These are phyloP conservation scores for Sugiyamaella xylanicola DNA, from an alignment of 1,139 yeast species.

Conservation along the genomic window DNA sequence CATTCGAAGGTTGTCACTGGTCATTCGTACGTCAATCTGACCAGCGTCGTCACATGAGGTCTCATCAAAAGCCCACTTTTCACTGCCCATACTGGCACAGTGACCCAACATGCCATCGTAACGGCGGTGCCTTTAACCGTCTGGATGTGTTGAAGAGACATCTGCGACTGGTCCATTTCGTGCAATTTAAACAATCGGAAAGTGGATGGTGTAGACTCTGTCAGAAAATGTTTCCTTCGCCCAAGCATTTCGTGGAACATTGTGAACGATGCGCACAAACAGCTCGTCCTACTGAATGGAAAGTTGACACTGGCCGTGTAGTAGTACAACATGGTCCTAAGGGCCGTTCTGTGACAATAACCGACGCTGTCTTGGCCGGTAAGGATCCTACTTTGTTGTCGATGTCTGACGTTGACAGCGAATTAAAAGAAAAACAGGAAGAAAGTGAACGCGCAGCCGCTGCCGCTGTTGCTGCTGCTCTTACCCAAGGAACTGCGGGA, in stretches of 20 bases:
- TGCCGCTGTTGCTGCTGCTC: slow-evolving; percentile 19
- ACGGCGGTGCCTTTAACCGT: slow-evolving; percentile 71
- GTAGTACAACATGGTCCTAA: slow-evolving; percentile 22
- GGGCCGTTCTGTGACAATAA: slow-evolving; percentile 27
- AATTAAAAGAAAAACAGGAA: slow-evolving; percentile 25
- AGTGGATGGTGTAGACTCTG: slow-evolving; percentile 70
- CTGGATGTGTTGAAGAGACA: slow-evolving; percentile 73
- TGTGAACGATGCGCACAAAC: slow-evolving; percentile 61
- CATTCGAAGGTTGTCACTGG: slow-evolving; percentile 61
- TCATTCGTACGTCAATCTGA: slow-evolving; percentile 68
- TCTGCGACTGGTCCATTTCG: slow-evolving; percentile 64
- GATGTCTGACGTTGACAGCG: slow-evolving; percentile 29
- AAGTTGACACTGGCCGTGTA: slow-evolving; percentile 36
- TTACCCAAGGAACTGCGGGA: not conserved
- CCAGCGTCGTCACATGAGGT: slow-evolving; percentile 62
- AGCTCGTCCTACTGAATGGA: slow-evolving; percentile 42
- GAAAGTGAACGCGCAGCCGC: slow-evolving; percentile 20
- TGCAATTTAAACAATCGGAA: slow-evolving; percentile 50
- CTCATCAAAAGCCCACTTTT: slow-evolving; percentile 64
- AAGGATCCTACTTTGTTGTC: slow-evolving; percentile 26
- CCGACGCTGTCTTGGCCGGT: slow-evolving; percentile 23
- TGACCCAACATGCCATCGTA: slow-evolving; percentile 69
- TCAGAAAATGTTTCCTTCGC: slow-evolving; percentile 57
- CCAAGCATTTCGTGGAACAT: slow-evolving; percentile 65
- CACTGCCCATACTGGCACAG: slow-evolving; percentile 72